Conservation (phyloP, 2,329 filamentous ascomycete genomes). For the Sporothrix euskadiensis region DNA sequence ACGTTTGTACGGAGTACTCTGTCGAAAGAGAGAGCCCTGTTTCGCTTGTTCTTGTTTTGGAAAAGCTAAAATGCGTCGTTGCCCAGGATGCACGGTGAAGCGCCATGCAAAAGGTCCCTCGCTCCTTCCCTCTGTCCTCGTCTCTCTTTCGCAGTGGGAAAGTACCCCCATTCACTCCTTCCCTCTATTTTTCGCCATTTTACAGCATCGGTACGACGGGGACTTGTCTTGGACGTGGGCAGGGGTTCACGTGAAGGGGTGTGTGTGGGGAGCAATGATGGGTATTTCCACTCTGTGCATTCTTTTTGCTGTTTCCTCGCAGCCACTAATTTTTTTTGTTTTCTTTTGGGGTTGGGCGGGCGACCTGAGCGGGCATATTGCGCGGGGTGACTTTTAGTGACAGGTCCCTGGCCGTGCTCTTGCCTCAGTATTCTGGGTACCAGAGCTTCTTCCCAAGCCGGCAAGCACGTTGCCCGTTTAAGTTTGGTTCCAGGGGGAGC, state of each 20-base stretch:
- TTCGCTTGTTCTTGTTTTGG: slow-evolving; percentile 20
- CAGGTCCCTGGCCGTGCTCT: neutral
- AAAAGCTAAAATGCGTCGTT: slow-evolving; percentile 1
- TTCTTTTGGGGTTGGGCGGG: slow-evolving; percentile 30
- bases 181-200: neutral
- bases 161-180: neutral
- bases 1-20: too few relatives aligned
- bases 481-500: slow-evolving; percentile 29
- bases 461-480: slow-evolving; percentile 19
- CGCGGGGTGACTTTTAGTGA: slow-evolving; percentile 6
- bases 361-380: slow-evolving; percentile 25
- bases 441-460: slow-evolving; percentile 21
- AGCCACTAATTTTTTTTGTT: slow-evolving; percentile 22
- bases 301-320: neutral
- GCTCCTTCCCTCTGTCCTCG: neutral
- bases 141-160: neutral
- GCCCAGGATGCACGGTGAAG: slow-evolving; percentile 6
- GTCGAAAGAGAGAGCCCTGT: slow-evolving; percentile 1
- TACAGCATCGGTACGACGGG: neutral
- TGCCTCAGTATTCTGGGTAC: neutral
- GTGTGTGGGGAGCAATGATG: slow-evolving; percentile 20
- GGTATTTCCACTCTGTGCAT: slow-evolving; percentile 11
- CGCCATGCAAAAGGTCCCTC: neutral
- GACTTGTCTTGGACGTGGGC: slow-evolving; percentile 5
- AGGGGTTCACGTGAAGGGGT: slow-evolving; percentile 17